These are phyloP conservation scores for Pterula multifida DNA, from an alignment of 1,284 basidiomycete species.

Conservation along the genomic window DNA sequence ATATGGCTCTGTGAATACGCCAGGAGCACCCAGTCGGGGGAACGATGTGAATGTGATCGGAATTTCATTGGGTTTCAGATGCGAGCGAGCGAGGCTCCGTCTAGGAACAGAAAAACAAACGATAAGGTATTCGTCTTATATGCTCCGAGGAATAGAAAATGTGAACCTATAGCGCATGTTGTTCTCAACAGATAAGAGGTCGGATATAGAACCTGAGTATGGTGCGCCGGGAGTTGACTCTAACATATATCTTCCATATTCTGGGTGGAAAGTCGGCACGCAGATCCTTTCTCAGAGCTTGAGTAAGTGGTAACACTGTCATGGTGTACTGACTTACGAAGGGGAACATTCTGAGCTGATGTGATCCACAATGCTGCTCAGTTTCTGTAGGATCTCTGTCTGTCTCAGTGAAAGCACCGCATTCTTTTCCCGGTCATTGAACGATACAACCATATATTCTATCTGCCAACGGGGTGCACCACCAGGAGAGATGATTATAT, in stretches of 20 bases:
- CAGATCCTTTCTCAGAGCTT: constrained; percentile 35
- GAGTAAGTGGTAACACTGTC: constrained; percentile 2
- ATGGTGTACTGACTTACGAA: constrained; percentile 40
- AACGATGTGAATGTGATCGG: constrained; percentile 95
- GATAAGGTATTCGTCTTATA: too few species aligned
- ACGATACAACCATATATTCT: constrained; percentile 91
- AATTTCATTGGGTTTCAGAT: constrained; percentile 79
- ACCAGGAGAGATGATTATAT: constrained; percentile 7
- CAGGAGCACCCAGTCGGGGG: constrained; percentile 82
- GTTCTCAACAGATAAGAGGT: constrained; percentile 81
- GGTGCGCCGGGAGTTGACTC: constrained; percentile 95
- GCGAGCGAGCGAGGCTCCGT: constrained; percentile 73
- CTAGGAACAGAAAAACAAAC: constrained; percentile 26
- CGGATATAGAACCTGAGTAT: constrained; percentile 78
- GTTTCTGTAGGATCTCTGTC: constrained; percentile 83
- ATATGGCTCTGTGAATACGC: constrained; percentile 87
- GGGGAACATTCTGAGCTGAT: constrained; percentile 39
- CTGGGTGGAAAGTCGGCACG: constrained; percentile 93
- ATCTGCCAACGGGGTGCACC: too few species aligned
- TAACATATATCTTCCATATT: constrained; percentile 98
- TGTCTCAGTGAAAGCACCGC: constrained; percentile 88
- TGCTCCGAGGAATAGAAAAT: constrained; percentile 11
- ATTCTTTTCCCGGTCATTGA: constrained; percentile 71
- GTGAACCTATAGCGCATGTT: constrained; percentile 90
- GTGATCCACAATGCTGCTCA: constrained; percentile 58